Conservation (phyloP, 2,329 filamentous ascomycete genomes). For the Fusarium palustre region DNA sequence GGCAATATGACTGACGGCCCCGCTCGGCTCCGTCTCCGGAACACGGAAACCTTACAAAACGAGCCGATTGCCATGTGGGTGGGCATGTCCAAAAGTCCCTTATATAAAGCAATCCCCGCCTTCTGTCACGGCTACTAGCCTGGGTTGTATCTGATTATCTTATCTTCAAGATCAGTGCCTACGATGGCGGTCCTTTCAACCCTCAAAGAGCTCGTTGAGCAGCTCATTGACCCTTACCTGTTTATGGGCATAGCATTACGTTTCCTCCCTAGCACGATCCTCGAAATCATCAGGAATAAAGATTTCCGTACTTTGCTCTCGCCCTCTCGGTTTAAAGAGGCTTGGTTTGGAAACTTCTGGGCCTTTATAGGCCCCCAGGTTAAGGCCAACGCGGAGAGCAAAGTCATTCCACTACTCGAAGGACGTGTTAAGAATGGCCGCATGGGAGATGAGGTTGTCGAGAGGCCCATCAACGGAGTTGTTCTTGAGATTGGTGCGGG, state of each 20-base stretch:
- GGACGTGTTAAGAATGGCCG: constrained; percentile 58
- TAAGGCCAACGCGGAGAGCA: constrained; percentile 54
- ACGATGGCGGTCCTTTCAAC: constrained; percentile 45
- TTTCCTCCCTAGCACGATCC: constrained; percentile 65
- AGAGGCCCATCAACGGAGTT: constrained; percentile 59
- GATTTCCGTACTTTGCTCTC: constrained; percentile 56
- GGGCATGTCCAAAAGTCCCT: constrained; percentile 8
- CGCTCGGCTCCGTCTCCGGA: constrained; percentile 28
- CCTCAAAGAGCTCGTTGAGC: constrained; percentile 46
- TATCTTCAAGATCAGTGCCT: not conserved
- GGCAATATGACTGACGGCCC: constrained; percentile 14
- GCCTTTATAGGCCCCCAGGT: constrained; percentile 62
- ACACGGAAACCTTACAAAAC: constrained; percentile 40
- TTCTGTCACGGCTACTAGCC: not conserved
- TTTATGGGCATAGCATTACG: constrained; percentile 63
- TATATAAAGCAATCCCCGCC: constrained; percentile 18
- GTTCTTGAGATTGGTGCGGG: constrained; percentile 74
- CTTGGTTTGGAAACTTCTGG: constrained; percentile 75
- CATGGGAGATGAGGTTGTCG: constrained; percentile 50
- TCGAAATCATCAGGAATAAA: constrained; percentile 53
- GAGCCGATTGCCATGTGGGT: constrained; percentile 16
- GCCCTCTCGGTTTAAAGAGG: constrained; percentile 56
- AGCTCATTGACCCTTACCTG: constrained; percentile 61
- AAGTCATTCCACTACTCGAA: constrained; percentile 66
- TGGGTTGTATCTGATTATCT: not conserved